These are phyloP conservation scores for Fusarium illudens DNA, from an alignment of 2,329 filamentous ascomycete genomes.

Conservation along the genomic window DNA sequence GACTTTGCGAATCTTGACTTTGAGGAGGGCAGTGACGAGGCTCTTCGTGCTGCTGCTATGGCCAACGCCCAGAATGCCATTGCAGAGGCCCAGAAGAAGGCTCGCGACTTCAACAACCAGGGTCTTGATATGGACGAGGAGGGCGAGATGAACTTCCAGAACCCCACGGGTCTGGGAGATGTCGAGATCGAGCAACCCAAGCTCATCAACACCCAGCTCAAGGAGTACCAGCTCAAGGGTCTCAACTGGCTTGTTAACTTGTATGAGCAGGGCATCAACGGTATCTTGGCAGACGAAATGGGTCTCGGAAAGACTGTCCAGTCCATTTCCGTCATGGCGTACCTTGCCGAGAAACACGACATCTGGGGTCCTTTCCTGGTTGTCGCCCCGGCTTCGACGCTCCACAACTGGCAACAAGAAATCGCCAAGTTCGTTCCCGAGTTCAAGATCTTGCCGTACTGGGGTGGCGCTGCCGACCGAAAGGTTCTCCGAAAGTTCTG, in stretches of 20 bases:
- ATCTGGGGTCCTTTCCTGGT: conserved; percentile 99
- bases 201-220: conserved; percentile 91
- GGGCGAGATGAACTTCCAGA: conserved; percentile 99
- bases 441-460: conserved; percentile 96
- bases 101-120: conserved; percentile 87
- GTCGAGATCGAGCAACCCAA: conserved; percentile 95
- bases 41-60: conserved; percentile 83
- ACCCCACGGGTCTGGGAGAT: conserved; percentile 92
- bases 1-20: conserved; percentile 96
- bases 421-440: conserved; percentile 93
- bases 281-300: conserved; percentile 98
- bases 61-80: conserved; percentile 97
- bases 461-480: conserved; percentile 92
- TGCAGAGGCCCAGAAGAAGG: conserved; percentile 91
- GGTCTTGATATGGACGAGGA: conserved; percentile 80
- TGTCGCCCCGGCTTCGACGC: conserved; percentile 92
- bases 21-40: conserved; percentile 90
- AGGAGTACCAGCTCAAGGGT: conserved; percentile 98
- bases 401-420: conserved; percentile 99
- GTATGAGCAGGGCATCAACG: conserved; percentile 99
- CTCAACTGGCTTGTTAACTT: conserved; percentile 99
- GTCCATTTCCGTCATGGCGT: conserved; percentile 99
- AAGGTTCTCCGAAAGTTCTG: conserved; percentile 98
- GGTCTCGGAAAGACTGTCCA: conserved; percentile 99
- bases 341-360: conserved; percentile 95